Base-by-base conservation (phyloP, 805 yeast species). In the Debaryomyces hansenii region DNA sequence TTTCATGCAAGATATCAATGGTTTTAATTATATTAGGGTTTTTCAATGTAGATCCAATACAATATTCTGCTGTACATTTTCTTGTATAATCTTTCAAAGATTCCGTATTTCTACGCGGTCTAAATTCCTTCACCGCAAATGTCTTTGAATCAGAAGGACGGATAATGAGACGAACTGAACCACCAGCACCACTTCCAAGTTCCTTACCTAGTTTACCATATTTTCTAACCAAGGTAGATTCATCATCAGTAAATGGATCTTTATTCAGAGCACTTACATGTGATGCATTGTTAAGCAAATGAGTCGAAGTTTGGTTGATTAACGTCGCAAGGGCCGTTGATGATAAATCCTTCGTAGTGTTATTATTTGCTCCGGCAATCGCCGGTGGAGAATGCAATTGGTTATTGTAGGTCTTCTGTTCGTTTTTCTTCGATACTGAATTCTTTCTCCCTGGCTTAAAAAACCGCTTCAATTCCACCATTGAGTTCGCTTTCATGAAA, bases 181-280 rank as follows among this genome's bases (percentile, higher is more conserved):
- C 97, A 41, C 97, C 97, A 2, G 97, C 97, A 44, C 97, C 97
- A 16, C 94, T 94, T 45, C 97, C 97, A 40, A 91, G 74, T 48
- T 81, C 87, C 51, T 90, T 92, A 44, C 96, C 96, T 45, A 86
- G 83, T 62, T 84, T 87, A 42, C 85, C 80, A 64, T 90, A 90
- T 54, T 90, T 73, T 59, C 85, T 89, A 35, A 86, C 80, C 54
- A 85, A 84, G 1, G 91, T 90, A 56, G 61, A 62, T 33, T 66
- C 63, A 47, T 63, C 69, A 52, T 70, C 70, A 10, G 72, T 66
- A 43, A 47, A 64, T 5, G 70, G 69, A 44, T 64, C 76, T 42
- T 69, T 60, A 60, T 66, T 43, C 43, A 43, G 51, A 67, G 65
- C 62, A 21, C 66, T 66, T 40, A 66, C 67, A 42, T 66, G 68